A percentile compares a stretch with the other conserved stretches of the same genome.
Evolutionary conservation across 192 early-diverging fungal genomes (phyloP).

Genomic region (Paraglomus brasilianum): DNA sequence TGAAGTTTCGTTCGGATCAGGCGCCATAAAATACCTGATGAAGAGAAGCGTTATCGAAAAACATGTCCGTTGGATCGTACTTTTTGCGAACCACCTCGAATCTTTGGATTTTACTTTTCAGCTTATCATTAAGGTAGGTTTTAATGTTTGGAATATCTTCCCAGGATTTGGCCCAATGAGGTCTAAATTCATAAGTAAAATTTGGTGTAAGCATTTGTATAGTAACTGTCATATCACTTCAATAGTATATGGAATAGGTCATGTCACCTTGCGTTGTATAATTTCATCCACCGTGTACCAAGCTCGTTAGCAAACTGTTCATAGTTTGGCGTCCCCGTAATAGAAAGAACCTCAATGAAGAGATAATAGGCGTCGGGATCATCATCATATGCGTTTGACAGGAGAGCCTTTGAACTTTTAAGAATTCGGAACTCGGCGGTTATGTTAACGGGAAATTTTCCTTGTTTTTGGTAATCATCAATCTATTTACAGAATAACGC

Average conservation of each 20-base stretch:
- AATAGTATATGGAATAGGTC: background rate
- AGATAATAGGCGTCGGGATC: constrained; percentile 37
- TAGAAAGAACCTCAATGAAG: constrained; percentile 34
- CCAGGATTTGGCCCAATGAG: constrained; percentile 44
- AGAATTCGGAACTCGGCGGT: constrained; percentile 37
- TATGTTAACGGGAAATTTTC: constrained; percentile 35
- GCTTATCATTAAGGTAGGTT: constrained; percentile 26
- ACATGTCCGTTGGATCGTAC: constrained; percentile 38
- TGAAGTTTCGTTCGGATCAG: background rate
- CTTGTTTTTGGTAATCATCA: constrained; percentile 21
- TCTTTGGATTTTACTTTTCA: constrained; percentile 14
- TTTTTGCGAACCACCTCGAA: constrained; percentile 39
- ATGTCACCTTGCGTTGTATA: constrained; percentile 36
- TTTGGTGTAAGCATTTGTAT: background rate
- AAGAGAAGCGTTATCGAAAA: constrained; percentile 26
- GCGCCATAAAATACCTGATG: background rate
- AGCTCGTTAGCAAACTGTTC: constrained; percentile 35
- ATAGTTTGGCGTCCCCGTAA: constrained; percentile 25
- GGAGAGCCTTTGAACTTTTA: constrained; percentile 30
- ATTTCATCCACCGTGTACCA: constrained; percentile 35
- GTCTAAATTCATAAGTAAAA: constrained; percentile 23
- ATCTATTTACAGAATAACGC: constrained; percentile 23
- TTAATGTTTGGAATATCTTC: constrained; percentile 40
- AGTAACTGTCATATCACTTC: background rate
- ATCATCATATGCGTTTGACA: constrained; percentile 35